Conservation (phyloP, 2,329 filamentous ascomycete species). For the Paecilomyces formosus region DNA sequence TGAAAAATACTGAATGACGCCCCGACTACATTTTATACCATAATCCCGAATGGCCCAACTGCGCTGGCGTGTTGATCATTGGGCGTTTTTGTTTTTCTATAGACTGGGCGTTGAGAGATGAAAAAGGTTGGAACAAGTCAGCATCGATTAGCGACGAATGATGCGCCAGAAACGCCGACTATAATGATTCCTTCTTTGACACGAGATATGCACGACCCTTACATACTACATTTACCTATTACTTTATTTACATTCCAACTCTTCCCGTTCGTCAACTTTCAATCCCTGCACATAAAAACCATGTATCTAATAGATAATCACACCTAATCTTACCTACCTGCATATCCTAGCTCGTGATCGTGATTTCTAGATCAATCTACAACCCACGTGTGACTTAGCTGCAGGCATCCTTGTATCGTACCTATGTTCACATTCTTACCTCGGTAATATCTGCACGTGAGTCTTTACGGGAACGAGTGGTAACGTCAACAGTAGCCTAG, state of each 20-base stretch:
- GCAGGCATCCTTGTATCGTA: too few species aligned
- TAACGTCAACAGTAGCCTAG: too few species aligned
- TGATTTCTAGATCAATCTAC: too few species aligned
- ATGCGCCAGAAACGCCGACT: conserved; percentile 3
- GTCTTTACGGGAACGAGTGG: too few species aligned
- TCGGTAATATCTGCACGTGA: too few species aligned
- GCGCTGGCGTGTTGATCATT: neutral
- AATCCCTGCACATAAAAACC: neutral
- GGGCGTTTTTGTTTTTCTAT: neutral
- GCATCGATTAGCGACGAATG: conserved; percentile 1
- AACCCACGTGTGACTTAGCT: too few species aligned
- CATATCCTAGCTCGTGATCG: too few species aligned
- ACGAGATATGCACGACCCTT: conserved; percentile 6
- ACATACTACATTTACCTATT: conserved; percentile 1
- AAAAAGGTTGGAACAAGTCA: neutral
- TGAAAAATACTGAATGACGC: neutral
- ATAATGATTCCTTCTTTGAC: conserved; percentile 1
- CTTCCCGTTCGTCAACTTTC: neutral
- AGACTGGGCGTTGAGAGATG: neutral
- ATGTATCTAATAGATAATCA: neutral
- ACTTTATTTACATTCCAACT: neutral
- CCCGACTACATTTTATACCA: neutral
- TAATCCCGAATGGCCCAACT: neutral
- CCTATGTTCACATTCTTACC: too few species aligned
- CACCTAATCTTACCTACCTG: neutral